Evolutionary conservation across 176 grass and related monocot genomes (phyloP).

Genomic region (Eragrostis curvula): DNA sequence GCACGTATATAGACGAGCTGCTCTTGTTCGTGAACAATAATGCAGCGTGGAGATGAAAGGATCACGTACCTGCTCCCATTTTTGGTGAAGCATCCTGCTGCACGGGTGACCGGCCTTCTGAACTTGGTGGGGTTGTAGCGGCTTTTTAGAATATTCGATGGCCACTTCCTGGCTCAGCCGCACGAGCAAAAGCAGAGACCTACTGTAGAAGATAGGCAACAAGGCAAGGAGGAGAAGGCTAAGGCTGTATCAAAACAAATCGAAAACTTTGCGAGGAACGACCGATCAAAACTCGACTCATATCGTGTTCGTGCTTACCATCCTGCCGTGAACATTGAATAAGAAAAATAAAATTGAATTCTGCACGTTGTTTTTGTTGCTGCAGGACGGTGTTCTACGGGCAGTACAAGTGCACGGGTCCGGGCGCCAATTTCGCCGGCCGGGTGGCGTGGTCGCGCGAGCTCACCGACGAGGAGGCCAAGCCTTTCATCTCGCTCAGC

Average conservation of each 20-base stretch:
- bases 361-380: no score
- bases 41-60: neutral
- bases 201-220: neutral
- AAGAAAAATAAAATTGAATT: neutral
- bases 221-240: neutral
- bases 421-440: slow-evolving; percentile 60
- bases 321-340: neutral
- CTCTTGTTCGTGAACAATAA: neutral
- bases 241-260: neutral
- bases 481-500: slow-evolving; percentile 75
- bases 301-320: neutral
- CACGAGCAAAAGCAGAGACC: slow-evolving; percentile 14
- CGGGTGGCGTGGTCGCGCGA: slow-evolving; percentile 82
- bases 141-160: slow-evolving; percentile 34
- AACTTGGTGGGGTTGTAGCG: slow-evolving; percentile 3
- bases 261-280: neutral
- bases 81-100: neutral
- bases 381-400: slow-evolving; percentile 99
- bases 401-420: slow-evolving; percentile 86
- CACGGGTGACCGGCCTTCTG: slow-evolving; percentile 23
- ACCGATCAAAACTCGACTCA: neutral
- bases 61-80: slow-evolving; percentile 16
- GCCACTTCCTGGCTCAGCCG: neutral
- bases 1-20: neutral
- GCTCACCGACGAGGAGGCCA: slow-evolving; percentile 91